These are phyloP conservation scores for Leccinum arenicola DNA, from an alignment of 768 basidiomycete genomes.

Conservation along the genomic window DNA sequence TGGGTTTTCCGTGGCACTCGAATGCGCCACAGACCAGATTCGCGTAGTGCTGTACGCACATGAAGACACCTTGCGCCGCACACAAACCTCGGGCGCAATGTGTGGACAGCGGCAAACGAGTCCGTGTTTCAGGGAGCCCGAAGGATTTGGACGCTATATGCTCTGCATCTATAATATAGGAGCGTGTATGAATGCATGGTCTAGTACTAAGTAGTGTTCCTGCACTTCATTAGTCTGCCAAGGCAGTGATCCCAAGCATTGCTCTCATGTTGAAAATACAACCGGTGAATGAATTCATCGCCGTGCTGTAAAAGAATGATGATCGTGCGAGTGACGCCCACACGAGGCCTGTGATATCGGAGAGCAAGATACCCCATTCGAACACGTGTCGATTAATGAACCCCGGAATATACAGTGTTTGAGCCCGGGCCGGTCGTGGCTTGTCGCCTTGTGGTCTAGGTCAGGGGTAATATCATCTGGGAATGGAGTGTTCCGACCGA, in stretches of 20 bases:
- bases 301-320: conserved; percentile 39
- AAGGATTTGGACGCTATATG: conserved; percentile 2
- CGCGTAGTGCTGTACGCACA: conserved; percentile 22
- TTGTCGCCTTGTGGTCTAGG: too few species aligned
- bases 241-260: conserved; percentile 28
- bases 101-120: neutral
- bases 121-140: conserved; percentile 14
- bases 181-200: neutral
- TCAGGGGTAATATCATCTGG: too few species aligned
- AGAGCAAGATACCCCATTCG: conserved; percentile 40
- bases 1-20: conserved; percentile 58
- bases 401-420: too few species aligned
- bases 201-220: neutral
- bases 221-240: conserved; percentile 32
- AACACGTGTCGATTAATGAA: conserved; percentile 22
- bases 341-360: conserved; percentile 39
- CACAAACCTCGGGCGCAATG: neutral
- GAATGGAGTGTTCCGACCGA: too few species aligned
- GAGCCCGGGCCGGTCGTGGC: too few species aligned
- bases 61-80: neutral
- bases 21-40: conserved; percentile 29
- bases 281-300: conserved; percentile 38
- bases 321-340: conserved; percentile 35
- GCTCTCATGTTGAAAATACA: conserved; percentile 39
- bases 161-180: conserved; percentile 4